A percentile compares a stretch with the other conserved stretches of the same genome.
phyloP scores from a whole-genome alignment of 257 asterid genomes.

The Solanum lycopersicoides region DNA sequence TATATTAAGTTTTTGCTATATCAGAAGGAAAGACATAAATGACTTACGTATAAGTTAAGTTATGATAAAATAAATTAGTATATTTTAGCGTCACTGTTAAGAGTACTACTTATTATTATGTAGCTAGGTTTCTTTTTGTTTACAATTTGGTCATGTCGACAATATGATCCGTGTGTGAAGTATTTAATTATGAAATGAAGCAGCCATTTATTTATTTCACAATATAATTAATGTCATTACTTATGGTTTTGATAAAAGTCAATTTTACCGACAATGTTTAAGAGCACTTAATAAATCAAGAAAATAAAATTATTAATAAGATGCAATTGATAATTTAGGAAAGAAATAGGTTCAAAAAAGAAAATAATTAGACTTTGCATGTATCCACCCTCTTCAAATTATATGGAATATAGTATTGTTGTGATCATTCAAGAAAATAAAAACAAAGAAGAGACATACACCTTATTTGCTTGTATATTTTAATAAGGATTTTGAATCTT shows the following conservation, averaged over 20 bases:
- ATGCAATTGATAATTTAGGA: too few relatives aligned
- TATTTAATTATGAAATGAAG: too few relatives aligned
- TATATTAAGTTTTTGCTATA: fast-evolving
- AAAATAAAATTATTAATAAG: too few relatives aligned
- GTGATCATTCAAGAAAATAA: not conserved
- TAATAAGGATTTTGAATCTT: too few relatives aligned
- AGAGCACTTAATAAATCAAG: too few relatives aligned
- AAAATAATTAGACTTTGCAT: too few relatives aligned
- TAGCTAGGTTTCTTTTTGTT: not conserved
- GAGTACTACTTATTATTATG: not conserved
- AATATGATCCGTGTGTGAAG: not conserved
- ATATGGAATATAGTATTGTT: too few relatives aligned
- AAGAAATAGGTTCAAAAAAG: too few relatives aligned
- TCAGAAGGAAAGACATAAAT: not conserved
- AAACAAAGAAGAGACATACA: not conserved
- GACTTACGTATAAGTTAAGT: not conserved
- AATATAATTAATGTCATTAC: not conserved
- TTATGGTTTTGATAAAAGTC: not conserved
- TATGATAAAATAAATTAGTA: too few relatives aligned
- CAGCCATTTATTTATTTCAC: not conserved
- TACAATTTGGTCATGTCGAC: not conserved
- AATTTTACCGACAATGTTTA: not conserved
- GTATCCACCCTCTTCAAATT: not conserved
- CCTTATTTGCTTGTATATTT: not conserved
- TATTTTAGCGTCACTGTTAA: not conserved